phyloP scores from a whole-genome alignment of 2,329 filamentous ascomycete genomes.

The Botryotinia narcissicola region DNA sequence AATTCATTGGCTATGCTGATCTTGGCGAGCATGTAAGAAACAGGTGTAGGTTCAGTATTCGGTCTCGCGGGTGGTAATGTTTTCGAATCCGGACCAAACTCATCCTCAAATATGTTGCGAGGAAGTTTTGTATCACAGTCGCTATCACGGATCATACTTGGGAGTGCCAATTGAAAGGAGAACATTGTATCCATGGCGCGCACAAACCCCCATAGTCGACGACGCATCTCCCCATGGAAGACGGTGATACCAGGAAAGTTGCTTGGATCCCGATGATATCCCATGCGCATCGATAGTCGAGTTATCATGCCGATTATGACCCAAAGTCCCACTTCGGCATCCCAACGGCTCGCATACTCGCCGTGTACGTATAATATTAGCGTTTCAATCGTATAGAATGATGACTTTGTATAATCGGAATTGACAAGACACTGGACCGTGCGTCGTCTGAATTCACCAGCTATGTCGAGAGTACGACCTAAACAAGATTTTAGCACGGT shows the following conservation, averaged over 20 bases:
- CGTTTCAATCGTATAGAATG: constrained; percentile 74
- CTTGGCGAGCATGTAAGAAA: constrained; percentile 77
- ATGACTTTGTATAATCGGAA: constrained; percentile 74
- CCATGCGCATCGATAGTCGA: constrained; percentile 51
- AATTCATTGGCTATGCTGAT: constrained; percentile 61
- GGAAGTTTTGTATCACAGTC: constrained; percentile 75
- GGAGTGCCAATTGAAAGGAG: constrained; percentile 65
- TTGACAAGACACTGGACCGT: constrained; percentile 76
- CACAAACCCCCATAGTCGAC: constrained; percentile 67
- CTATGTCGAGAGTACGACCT: constrained; percentile 53
- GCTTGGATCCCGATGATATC: constrained; percentile 72
- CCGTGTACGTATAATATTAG: constrained; percentile 73
- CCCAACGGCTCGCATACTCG: constrained; percentile 70
- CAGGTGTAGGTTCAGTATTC: constrained; percentile 67
- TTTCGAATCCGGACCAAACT: constrained; percentile 68
- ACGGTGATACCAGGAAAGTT: constrained; percentile 70
- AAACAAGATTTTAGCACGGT: constrained; percentile 17
- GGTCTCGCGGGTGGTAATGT: constrained; percentile 66
- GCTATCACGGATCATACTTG: constrained; percentile 66
- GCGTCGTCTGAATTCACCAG: constrained; percentile 63
- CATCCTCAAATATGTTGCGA: constrained; percentile 77
- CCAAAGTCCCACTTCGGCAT: constrained; percentile 59
- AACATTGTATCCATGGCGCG: constrained; percentile 73
- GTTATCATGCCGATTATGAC: constrained; percentile 54
- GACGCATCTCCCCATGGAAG: constrained; percentile 75